A percentile compares a stretch with the other conserved stretches of the same genome.
Evolutionary conservation across 768 basidiomycete genomes (phyloP).

Genomic region (Paxillus ammoniavirescens): DNA sequence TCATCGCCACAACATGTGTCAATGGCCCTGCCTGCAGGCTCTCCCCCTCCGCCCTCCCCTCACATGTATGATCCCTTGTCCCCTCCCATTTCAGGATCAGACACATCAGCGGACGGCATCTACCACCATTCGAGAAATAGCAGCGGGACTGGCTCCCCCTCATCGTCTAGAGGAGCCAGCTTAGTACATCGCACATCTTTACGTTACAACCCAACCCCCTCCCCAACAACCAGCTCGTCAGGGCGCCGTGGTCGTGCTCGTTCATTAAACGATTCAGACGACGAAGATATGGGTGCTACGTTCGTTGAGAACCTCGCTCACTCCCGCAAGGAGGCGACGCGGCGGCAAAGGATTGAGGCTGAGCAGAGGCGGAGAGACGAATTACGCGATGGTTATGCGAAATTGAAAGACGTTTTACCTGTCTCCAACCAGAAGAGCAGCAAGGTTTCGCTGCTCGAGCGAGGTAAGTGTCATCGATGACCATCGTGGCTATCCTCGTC

Average conservation of each 20-base stretch:
- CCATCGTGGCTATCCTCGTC: constrained; percentile 5
- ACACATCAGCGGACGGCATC: constrained; percentile 80
- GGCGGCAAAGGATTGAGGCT: constrained; percentile 84
- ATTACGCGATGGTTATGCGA: constrained; percentile 85
- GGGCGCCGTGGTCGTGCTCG: constrained; percentile 63
- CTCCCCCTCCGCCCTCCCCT: constrained; percentile 76
- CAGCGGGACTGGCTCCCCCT: constrained; percentile 70
- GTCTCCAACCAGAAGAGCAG: constrained; percentile 88
- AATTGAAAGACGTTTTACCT: constrained; percentile 84
- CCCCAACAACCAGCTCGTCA: constrained; percentile 70
- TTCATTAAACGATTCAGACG: constrained; percentile 74
- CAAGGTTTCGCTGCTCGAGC: constrained; percentile 84
- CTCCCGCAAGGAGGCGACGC: constrained; percentile 80
- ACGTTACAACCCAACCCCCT: constrained; percentile 81
- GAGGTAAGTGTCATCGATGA: constrained; percentile 52
- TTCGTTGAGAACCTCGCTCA: constrained; percentile 72
- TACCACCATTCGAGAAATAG: constrained; percentile 77
- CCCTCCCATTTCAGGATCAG: constrained; percentile 86
- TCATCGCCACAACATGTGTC: constrained; percentile 65
- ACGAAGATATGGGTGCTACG: constrained; percentile 68
- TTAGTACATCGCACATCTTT: constrained; percentile 69
- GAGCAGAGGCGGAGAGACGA: constrained; percentile 88
- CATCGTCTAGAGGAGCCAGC: constrained; percentile 72
- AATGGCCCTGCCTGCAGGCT: constrained; percentile 58
- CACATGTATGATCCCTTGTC: constrained; percentile 83